These are phyloP conservation scores for Aspergillus funiculosus DNA, from an alignment of 495 filamentous ascomycete genomes.

Conservation along the genomic window DNA sequence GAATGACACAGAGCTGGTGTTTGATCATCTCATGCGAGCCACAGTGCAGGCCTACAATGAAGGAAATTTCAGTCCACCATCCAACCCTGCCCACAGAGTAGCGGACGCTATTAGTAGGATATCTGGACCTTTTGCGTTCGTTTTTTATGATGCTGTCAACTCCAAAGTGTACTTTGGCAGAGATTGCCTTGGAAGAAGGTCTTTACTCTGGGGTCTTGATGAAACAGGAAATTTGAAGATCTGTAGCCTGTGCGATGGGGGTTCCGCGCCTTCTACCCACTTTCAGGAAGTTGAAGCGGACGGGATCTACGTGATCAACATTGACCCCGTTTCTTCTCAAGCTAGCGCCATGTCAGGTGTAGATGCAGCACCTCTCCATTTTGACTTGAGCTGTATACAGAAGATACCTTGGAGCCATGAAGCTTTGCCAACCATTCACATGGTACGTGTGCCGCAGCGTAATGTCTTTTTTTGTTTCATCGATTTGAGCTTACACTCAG, in stretches of 20 bases:
- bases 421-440: conserved; percentile 20
- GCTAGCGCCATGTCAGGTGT: background rate
- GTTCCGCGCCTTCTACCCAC: conserved; percentile 27
- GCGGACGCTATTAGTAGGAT: conserved; percentile 54
- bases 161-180: conserved; percentile 68
- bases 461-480: background rate
- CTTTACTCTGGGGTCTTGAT: conserved; percentile 55
- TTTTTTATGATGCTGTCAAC: conserved; percentile 67
- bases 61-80: conserved; percentile 5
- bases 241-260: conserved; percentile 67
- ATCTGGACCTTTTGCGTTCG: conserved; percentile 85
- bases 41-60: conserved; percentile 16
- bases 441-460: conserved; percentile 34
- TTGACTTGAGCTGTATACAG: conserved; percentile 26
- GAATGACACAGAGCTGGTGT: conserved; percentile 75
- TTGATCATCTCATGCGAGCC: conserved; percentile 54
- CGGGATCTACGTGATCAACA: conserved; percentile 63
- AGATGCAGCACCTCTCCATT: background rate
- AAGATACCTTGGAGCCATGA: conserved; percentile 29
- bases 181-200: conserved; percentile 81
- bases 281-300: conserved; percentile 83
- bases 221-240: conserved; percentile 52
- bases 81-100: conserved; percentile 32
- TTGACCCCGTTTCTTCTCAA: conserved; percentile 29
- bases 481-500: background rate